These are phyloP conservation scores for Pseudohalonectria lignicola DNA, from an alignment of 2,329 filamentous ascomycete genomes.

Conservation along the genomic window DNA sequence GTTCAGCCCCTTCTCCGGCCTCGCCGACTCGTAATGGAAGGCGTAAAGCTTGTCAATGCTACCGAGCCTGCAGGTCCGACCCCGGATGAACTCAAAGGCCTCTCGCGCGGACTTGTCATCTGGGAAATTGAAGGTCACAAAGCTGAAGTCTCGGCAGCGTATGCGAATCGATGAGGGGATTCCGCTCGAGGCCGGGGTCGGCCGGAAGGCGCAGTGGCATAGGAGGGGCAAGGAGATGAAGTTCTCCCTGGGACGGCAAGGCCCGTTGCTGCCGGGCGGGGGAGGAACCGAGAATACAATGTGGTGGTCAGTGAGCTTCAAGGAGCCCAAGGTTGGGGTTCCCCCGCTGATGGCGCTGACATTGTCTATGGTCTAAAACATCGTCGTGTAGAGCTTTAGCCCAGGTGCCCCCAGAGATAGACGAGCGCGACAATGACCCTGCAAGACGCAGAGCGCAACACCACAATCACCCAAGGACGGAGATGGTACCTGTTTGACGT, in stretches of 20 bases:
- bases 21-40: constrained; percentile 70
- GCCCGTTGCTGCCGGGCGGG: constrained; percentile 16
- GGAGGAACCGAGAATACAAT: constrained; percentile 38
- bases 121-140: constrained; percentile 80
- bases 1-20: constrained; percentile 61
- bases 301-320: constrained; percentile 54
- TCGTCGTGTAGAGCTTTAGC: neutral
- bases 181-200: constrained; percentile 56
- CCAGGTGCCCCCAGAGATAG: too few relatives aligned
- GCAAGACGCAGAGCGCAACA: neutral
- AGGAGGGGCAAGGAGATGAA: constrained; percentile 97
- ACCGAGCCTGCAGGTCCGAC: constrained; percentile 70
- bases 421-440: neutral
- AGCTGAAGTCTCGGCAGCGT: constrained; percentile 86
- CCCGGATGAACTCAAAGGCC: constrained; percentile 77
- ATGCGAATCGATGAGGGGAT: constrained; percentile 75
- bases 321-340: constrained; percentile 41
- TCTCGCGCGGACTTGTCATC: constrained; percentile 67
- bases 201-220: constrained; percentile 65
- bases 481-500: constrained; percentile 11
- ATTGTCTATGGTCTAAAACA: constrained; percentile 43
- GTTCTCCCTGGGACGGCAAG: constrained; percentile 38
- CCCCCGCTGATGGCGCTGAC: constrained; percentile 51
- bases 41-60: constrained; percentile 84
- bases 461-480: neutral